A percentile compares a stretch with the other conserved stretches of the same genome.
Conservation (phyloP, 768 basidiomycete genomes). For the Collybia sp. region DNA sequence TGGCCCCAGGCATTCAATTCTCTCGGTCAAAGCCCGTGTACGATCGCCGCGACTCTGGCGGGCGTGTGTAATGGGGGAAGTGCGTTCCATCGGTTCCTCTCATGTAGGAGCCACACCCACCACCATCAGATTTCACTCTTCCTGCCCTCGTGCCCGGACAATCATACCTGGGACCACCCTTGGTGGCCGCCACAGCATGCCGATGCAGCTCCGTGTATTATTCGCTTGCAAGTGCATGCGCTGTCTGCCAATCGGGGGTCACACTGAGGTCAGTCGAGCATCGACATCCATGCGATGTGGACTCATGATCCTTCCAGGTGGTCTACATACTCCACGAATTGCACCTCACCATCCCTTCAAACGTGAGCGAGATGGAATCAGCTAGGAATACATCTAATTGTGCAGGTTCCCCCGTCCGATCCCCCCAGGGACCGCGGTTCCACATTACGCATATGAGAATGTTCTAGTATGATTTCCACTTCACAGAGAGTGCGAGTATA, state of each 20-base stretch:
- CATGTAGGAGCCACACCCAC: neutral
- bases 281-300: neutral
- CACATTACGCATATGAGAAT: neutral
- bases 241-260: neutral
- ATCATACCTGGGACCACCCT: neutral
- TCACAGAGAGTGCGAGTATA: neutral
- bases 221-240: neutral
- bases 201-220: neutral
- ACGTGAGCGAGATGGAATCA: neutral
- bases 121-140: neutral
- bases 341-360: neutral
- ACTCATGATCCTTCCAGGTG: neutral
- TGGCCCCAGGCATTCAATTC: neutral
- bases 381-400: neutral
- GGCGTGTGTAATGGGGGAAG: neutral
- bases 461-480: neutral
- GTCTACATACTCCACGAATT: neutral
- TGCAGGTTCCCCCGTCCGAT: neutral
- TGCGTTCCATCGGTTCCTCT: neutral
- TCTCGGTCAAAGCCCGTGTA: neutral
- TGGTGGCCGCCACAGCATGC: neutral
- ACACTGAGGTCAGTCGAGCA: neutral
- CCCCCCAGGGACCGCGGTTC: neutral
- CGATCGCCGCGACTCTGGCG: neutral
- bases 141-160: neutral